Percentiles rank a stretch among this genome's conserved stretches.
These are phyloP conservation scores for Penicillium tannophilum DNA, from an alignment of 495 filamentous ascomycete genomes.

Conservation along the genomic window DNA sequence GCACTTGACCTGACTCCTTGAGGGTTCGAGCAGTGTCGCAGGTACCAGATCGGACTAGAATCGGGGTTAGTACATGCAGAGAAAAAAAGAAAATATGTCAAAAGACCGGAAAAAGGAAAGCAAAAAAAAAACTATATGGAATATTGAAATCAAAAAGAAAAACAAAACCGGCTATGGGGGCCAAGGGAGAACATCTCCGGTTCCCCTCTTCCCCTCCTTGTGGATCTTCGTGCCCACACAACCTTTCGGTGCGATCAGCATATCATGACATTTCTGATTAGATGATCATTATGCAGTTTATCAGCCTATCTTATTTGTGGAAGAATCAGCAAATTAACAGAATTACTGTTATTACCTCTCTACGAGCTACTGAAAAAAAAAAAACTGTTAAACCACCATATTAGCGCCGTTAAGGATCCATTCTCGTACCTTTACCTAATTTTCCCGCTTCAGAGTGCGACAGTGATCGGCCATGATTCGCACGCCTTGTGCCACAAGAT, in stretches of 20 bases:
- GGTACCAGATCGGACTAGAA: neutral
- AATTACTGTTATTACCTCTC: neutral
- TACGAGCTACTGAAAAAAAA: too few relatives aligned
- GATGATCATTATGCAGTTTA: conserved; percentile 5
- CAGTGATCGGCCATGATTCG: conserved; percentile 20
- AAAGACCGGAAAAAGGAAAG: too few relatives aligned
- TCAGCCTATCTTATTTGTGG: conserved; percentile 5
- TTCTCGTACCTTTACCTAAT: conserved; percentile 13
- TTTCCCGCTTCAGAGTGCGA: conserved; percentile 4
- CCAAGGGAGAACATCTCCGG: conserved; percentile 23
- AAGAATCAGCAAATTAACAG: conserved; percentile 3
- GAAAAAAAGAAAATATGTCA: neutral
- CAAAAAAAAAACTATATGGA: too few relatives aligned
- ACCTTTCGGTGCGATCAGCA: conserved; percentile 15
- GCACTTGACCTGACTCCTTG: neutral
- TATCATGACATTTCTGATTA: conserved; percentile 1
- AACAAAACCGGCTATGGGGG: neutral
- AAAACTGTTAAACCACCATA: neutral
- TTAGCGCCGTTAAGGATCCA: neutral
- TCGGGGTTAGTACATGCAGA: neutral
- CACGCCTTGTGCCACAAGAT: conserved; percentile 23
- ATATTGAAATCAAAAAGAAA: neutral
- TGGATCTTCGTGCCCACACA: conserved; percentile 25
- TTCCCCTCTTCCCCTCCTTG: conserved; percentile 4
- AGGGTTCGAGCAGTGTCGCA: neutral